phyloP scores from a whole-genome alignment of 176 grass and related monocot genomes.

The Rhipidocladum racemiflorum region DNA sequence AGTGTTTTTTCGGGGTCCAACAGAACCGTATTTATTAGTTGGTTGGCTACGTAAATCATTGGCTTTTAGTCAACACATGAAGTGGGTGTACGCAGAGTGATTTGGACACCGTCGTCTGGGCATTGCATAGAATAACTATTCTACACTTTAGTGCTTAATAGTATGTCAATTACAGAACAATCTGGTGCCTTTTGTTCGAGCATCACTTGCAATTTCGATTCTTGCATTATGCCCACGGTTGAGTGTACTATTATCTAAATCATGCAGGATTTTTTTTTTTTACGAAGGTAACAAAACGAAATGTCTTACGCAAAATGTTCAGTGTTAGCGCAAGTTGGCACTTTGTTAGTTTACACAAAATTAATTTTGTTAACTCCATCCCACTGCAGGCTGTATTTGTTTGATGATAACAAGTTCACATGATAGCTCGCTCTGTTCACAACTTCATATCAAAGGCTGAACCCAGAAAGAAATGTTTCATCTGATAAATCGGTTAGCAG shows the following conservation, averaged over 20 bases:
- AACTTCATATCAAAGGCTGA: background rate
- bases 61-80: too few species aligned
- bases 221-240: background rate
- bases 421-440: background rate
- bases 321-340: background rate
- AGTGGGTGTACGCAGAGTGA: too few species aligned
- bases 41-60: too few species aligned
- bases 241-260: background rate
- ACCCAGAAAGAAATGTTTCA: background rate
- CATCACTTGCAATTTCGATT: background rate
- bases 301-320: background rate
- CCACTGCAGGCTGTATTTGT: background rate
- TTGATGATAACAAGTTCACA: too few species aligned
- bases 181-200: background rate
- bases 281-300: background rate
- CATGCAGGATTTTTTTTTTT: background rate
- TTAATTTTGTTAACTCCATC: background rate
- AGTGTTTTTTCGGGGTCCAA: too few species aligned
- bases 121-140: too few species aligned
- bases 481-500: background rate
- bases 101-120: too few species aligned
- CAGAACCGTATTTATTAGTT: too few species aligned
- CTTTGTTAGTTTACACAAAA: background rate
- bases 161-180: background rate
- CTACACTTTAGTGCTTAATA: too few species aligned